Evolutionary conservation across 164 flowering plant species (phyloP).

Genomic region (Vitis riparia): DNA sequence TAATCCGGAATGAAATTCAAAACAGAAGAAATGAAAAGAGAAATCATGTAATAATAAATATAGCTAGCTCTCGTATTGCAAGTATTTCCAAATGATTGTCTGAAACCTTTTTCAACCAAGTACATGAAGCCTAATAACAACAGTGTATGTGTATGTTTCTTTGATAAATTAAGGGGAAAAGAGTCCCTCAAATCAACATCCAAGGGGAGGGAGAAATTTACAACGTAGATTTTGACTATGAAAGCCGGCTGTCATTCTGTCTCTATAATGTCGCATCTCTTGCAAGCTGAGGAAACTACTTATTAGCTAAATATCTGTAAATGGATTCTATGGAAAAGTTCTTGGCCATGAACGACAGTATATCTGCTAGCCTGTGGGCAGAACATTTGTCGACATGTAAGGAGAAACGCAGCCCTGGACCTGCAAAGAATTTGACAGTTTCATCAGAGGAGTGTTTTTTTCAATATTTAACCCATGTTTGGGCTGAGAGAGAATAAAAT

Average conservation of each 20-base stretch:
- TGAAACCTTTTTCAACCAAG: too few relatives aligned
- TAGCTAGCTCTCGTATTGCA: too few relatives aligned
- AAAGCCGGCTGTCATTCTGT: neutral
- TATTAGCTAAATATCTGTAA: neutral
- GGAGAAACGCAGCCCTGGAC: conserved; percentile 70
- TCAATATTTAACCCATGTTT: too few relatives aligned
- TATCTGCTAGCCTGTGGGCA: conserved; percentile 33
- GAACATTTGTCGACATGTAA: conserved; percentile 62
- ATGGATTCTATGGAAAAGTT: neutral
- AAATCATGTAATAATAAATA: too few relatives aligned
- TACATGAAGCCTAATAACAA: too few relatives aligned
- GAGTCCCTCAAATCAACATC: neutral
- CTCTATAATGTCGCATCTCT: neutral
- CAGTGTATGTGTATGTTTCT: too few relatives aligned
- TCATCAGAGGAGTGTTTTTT: neutral
- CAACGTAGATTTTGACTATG: neutral
- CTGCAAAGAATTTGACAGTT: conserved; percentile 30
- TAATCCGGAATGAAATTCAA: too few relatives aligned
- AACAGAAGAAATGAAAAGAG: too few relatives aligned
- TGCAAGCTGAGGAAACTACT: neutral
- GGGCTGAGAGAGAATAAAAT: too few relatives aligned
- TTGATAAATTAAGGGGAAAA: too few relatives aligned
- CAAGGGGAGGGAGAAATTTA: neutral
- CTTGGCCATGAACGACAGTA: neutral
- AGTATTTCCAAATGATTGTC: too few relatives aligned